Base-by-base conservation (phyloP, 805 yeast species). In the Starmerella kuoi region DNA sequence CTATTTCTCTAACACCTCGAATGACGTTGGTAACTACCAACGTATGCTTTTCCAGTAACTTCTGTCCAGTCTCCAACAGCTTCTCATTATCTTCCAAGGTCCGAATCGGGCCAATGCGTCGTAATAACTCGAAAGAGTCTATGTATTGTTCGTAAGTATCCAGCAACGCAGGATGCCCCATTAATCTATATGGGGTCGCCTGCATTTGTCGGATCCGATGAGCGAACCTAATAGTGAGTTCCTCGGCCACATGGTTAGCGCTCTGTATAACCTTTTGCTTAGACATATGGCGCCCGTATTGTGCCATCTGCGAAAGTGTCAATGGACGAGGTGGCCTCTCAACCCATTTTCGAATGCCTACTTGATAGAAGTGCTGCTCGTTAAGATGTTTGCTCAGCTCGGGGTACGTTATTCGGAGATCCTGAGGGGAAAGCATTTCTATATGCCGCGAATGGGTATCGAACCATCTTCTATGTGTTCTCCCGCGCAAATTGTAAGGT, bases 141-240 rank as follows among this genome's bases (percentile, higher is more conserved):
- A 84, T 82, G 59, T 88, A 88, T 47, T 85, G 75, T 57, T 85
- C 94, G 60, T 88, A 88, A 19, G 87, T 91, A 54, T 80, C 83
- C 9, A 80, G 79, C 51, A 91, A 66, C 61, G 88, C 95, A 55
- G 74, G 79, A 59, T 88, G 88, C 58, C 82, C 79, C 31, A 83
- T 80, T 11, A 86, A 81, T 19, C 79, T 77, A 62, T 77, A 88
- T 1, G 95, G 95, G 43, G 88, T 62, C 6, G 68, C 67, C 59
- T 88, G 97, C 58, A 88, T 65, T 44, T 83, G 87, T 50, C 78
- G 63, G 24, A 88, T 70, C 39, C 91, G 73, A 61, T 82, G 72
- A 4, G 95, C 87, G 49, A 88, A 68, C 52, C 98, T 66, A 18
- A 82, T 76, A 5, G 95, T 86, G 22, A 91, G 63, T 57, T 88